phyloP scores from a whole-genome alignment of 2,329 filamentous ascomycete species.

The Lachnellula suecica region DNA sequence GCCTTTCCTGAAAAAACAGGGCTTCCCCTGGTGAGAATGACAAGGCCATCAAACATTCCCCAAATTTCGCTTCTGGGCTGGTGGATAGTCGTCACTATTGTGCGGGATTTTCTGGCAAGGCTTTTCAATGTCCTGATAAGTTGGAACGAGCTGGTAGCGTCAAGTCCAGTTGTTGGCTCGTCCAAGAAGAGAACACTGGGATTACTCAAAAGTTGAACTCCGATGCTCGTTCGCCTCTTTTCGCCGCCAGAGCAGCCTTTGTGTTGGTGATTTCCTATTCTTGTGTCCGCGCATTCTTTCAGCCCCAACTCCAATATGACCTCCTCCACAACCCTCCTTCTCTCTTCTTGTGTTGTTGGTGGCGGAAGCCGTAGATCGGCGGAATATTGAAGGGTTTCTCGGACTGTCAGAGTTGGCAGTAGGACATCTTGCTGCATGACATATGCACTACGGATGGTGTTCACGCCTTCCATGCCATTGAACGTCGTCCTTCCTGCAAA shows the following conservation, averaged over 20 bases:
- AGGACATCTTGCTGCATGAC: conserved; percentile 77
- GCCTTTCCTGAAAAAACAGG: conserved; percentile 67
- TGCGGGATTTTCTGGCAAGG: conserved; percentile 66
- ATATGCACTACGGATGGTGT: conserved; percentile 62
- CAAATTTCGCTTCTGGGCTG: conserved; percentile 79
- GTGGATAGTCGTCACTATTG: conserved; percentile 73
- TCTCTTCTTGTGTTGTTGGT: conserved; percentile 57
- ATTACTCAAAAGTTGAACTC: conserved; percentile 76
- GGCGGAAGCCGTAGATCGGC: conserved; percentile 70
- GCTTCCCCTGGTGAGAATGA: conserved; percentile 66
- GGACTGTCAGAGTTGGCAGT: conserved; percentile 70
- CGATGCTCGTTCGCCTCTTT: conserved; percentile 74
- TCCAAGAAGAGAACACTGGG: conserved; percentile 77
- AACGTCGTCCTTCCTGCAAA: conserved; percentile 59
- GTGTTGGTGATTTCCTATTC: conserved; percentile 69
- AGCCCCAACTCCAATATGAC: conserved; percentile 74
- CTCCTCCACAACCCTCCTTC: conserved; percentile 66
- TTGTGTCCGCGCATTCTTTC: conserved; percentile 74
- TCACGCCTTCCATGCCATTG: conserved; percentile 55
- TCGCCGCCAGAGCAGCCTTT: conserved; percentile 79
- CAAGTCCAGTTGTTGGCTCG: conserved; percentile 76
- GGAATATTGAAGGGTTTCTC: conserved; percentile 72
- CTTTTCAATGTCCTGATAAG: conserved; percentile 68
- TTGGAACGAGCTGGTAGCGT: conserved; percentile 75
- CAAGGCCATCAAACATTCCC: conserved; percentile 71